Base-by-base conservation (phyloP, 257 asterid species). In the Fraxinus cuspidata region DNA sequence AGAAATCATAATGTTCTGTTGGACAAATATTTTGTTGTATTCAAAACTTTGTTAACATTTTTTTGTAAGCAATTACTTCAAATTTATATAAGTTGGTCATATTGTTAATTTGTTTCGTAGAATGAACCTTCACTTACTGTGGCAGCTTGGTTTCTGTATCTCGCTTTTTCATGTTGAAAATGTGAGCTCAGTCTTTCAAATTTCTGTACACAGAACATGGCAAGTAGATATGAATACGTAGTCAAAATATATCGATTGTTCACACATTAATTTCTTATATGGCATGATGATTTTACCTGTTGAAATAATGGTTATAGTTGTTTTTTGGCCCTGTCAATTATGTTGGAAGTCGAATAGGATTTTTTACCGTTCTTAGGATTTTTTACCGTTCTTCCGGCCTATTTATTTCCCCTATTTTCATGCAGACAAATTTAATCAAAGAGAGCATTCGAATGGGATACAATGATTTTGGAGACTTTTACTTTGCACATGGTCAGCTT, bases 381-480 rank as follows among this genome's bases (percentile, higher is more conserved):
- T 42, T 16, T 42, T 15, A 29, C 42, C 1, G 3, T 63, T 63
- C 35, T 63, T 25, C 32, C 27, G 28, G 34, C 70, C 29, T 5
- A 5, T 70, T 73, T 53, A 32, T 64, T 69, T 27, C 65, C 60
- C 66, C 58, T 64, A 66, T 47, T 73, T 23, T 67, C 78, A 23
- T 82, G 87, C 91, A 96, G 99, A 93, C 99, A 74, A 96, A 93
- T 84, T 85, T 96, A 88, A 93, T 96, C 78, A 96, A 93, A 83
- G 98, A 93, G 89, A 93, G 99, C 89, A 96, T 96, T 78, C 87
- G 98, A 60, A 93, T 96, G 99, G 99, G 99, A 29, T 92, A 90
- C 91, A 93, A 96, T 86, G 98, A 96, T 84, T 96, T 92, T 81
- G 99, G 99, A 25, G 98, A 96, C 79, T 96, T 90, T 72, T 90